Evolutionary conservation across 208 protist genomes (phyloP).

Genomic region (Tetramitus jugosus): DNA sequence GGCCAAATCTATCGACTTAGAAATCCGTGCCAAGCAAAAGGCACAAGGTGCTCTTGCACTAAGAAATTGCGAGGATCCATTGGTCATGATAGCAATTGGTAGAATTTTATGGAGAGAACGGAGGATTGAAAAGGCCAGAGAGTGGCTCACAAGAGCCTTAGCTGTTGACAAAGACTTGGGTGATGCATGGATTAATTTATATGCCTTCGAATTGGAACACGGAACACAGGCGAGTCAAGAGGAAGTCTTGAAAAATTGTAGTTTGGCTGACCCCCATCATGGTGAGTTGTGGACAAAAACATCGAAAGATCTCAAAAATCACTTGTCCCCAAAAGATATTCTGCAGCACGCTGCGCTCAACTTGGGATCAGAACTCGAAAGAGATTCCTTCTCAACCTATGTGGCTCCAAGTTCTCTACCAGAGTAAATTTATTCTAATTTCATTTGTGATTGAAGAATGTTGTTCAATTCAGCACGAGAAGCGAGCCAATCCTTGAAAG

Average conservation of each 20-base stretch:
- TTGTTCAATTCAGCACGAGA: too few relatives aligned
- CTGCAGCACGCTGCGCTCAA: too few relatives aligned
- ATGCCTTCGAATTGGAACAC: slow-evolving; percentile 50
- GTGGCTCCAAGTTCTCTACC: too few relatives aligned
- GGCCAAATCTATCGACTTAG: slow-evolving; percentile 62
- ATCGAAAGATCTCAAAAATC: too few relatives aligned
- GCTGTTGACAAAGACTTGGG: slow-evolving; percentile 56
- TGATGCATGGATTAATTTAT: slow-evolving; percentile 71
- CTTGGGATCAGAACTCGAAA: too few relatives aligned
- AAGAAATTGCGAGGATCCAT: slow-evolving; percentile 57
- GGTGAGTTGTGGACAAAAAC: background rate
- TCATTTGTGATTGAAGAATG: too few relatives aligned
- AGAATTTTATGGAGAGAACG: slow-evolving; percentile 63
- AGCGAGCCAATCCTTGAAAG: too few relatives aligned
- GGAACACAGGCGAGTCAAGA: background rate
- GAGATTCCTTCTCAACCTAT: too few relatives aligned
- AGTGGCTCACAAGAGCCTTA: slow-evolving; percentile 59
- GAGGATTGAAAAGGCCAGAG: slow-evolving; percentile 57
- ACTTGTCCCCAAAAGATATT: too few relatives aligned
- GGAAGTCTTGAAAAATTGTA: background rate
- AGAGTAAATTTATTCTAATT: too few relatives aligned
- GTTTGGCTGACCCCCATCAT: background rate
- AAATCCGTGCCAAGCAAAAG: slow-evolving; percentile 46
- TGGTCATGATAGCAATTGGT: slow-evolving; percentile 58
- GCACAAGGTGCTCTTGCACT: slow-evolving; percentile 56